phyloP scores from a whole-genome alignment of 176 grass and related monocot genomes.

The Triticum urartu region DNA sequence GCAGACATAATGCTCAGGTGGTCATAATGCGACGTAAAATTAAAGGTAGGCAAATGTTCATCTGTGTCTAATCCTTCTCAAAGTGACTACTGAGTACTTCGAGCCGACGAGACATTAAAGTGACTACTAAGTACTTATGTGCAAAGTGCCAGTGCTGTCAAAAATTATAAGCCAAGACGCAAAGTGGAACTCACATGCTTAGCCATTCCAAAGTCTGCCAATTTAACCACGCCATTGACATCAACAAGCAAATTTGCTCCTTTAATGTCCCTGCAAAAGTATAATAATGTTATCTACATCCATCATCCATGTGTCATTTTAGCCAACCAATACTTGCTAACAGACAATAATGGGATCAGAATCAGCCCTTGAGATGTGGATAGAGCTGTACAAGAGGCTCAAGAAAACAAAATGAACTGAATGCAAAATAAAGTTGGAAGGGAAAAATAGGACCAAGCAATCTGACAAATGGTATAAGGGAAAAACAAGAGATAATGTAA shows the following conservation, averaged over 20 bases:
- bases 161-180: background rate
- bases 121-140: constrained; percentile 5
- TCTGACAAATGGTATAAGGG: constrained; percentile 9
- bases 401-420: constrained; percentile 26
- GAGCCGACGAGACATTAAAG: background rate
- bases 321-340: constrained; percentile 19
- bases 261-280: constrained; percentile 94
- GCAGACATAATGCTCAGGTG: background rate
- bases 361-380: constrained; percentile 10
- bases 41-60: background rate
- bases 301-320: constrained; percentile 11
- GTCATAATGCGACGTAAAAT: background rate
- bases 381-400: background rate
- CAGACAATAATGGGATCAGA: background rate
- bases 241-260: constrained; percentile 99
- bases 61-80: constrained; percentile 8
- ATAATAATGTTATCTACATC: constrained; percentile 14
- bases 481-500: background rate
- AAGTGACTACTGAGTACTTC: background rate
- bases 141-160: background rate
- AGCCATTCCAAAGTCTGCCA: constrained; percentile 99
- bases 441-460: background rate
- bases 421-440: constrained; percentile 15
- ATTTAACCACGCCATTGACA: constrained; percentile 88
- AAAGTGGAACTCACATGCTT: constrained; percentile 73